Evolutionary conservation across 1,284 basidiomycete species (phyloP), one percentile per base, ranked within the genome.

Genomic region (Ceratobasidium sp.): DNA sequence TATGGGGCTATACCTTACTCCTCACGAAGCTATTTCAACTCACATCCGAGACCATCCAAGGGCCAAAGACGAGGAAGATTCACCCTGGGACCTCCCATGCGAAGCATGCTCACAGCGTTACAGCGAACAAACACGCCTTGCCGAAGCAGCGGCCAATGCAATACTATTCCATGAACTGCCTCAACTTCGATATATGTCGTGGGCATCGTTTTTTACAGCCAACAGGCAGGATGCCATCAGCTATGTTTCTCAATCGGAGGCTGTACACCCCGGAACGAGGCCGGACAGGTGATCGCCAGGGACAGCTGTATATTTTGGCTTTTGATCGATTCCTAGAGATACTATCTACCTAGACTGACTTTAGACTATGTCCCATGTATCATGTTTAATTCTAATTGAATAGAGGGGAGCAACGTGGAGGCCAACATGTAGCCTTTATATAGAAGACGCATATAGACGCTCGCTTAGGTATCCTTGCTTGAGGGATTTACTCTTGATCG

Each of bases 1-100:
- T 21, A 60, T 60, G 67, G 67, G 56, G 18, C 33, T 60, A 46
- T 60, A 71, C 36, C 67, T 60, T 21, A 71, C 54, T 36, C 58
- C 56, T 12, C 40, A 58, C n/a, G 67, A 59, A 36, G 67, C 67
- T 8, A 59, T 71, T 21, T 21, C 46, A 6, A 30, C 18, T 3
- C 67, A 59, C n/a, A 16, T n/a, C 11, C 51, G 49, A 28, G 30
- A 46, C n/a, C 67, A 60, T 11, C 18, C 38, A 16, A n/a, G 9
- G 1, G 12, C 42, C 6, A 21, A 36, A 23, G n/a, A 25, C 25
- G 3, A 11, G 14, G 46, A 21, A 12, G n/a, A 33, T n/a, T 49
- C 46, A 14, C 12, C 16, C 9, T 63, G 61, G 61, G 44, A 33
- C 16, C 5, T 33, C 3, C 38, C 44, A 21, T 63, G 61, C 33